Conservation (phyloP, 371 early-diverging fungal species). For the Syncephalastrum racemosum region DNA sequence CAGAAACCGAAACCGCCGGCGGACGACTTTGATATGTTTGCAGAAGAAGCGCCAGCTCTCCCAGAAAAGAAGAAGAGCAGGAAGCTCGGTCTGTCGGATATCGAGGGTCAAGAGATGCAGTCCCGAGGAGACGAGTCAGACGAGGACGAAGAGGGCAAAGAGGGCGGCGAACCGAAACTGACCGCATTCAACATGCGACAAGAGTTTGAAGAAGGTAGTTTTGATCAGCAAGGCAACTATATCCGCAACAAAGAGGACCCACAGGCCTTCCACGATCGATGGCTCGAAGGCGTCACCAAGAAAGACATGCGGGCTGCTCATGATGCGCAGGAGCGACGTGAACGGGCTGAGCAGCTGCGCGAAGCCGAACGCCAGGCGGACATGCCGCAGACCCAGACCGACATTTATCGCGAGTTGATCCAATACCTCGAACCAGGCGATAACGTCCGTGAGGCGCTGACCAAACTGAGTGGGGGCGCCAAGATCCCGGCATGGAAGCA, state of each 20-base stretch:
- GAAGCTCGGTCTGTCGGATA: conserved; percentile 35
- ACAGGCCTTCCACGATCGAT: conserved; percentile 82
- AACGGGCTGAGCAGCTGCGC: conserved; percentile 45
- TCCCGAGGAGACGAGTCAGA: conserved; percentile 41
- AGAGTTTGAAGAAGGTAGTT: conserved; percentile 84
- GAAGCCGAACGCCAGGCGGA: conserved; percentile 52
- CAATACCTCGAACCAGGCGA: conserved; percentile 72
- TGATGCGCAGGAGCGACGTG: conserved; percentile 66
- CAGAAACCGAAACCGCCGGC: conserved; percentile 19
- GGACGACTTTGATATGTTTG: conserved; percentile 69
- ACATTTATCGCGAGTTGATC: conserved; percentile 61
- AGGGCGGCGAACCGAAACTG: conserved; percentile 55
- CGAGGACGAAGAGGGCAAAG: conserved; percentile 33
- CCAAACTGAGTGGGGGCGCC: conserved; percentile 57
- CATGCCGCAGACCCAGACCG: conserved; percentile 46
- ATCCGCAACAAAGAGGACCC: conserved; percentile 79
- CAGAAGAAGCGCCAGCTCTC: conserved; percentile 19
- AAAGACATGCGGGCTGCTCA: conserved; percentile 76
- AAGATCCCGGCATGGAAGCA: conserved; percentile 55
- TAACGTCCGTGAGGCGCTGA: conserved; percentile 65
- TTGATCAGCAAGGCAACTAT: conserved; percentile 85
- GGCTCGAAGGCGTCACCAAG: conserved; percentile 81
- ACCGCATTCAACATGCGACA: conserved; percentile 90
- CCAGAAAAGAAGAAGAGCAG: conserved; percentile 19
- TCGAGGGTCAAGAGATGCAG: conserved; percentile 57